Conservation (phyloP, 306 rosid genomes). For the Fragaria vesca region DNA sequence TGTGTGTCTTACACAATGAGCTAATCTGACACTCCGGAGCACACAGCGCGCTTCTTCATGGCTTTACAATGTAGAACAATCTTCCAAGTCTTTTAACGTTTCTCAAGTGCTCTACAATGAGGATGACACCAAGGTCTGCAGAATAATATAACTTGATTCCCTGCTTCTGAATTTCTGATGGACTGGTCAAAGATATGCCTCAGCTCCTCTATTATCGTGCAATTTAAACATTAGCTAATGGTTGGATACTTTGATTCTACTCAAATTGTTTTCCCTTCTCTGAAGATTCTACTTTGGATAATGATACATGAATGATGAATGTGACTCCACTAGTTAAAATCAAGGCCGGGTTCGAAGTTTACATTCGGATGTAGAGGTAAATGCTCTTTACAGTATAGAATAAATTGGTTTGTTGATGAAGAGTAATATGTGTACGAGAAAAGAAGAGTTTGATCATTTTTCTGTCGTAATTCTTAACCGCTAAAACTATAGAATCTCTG, state of each 20-base stretch:
- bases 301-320: background rate
- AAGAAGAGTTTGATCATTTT: background rate
- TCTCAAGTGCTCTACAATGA: background rate
- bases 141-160: background rate
- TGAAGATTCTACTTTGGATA: conserved; percentile 7
- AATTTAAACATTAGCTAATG: background rate
- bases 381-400: background rate
- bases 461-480: background rate
- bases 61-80: background rate
- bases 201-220: conserved; percentile 7
- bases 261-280: background rate
- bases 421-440: background rate
- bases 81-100: background rate
- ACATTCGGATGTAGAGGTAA: background rate
- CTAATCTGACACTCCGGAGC: background rate
- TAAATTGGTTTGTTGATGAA: background rate
- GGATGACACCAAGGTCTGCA: background rate
- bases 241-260: background rate
- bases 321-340: background rate
- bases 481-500: too few relatives aligned
- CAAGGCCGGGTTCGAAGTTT: background rate
- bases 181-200: conserved; percentile 10
- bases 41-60: background rate
- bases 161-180: background rate
- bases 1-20: background rate